Evolutionary conservation across 2,329 filamentous ascomycete species (phyloP).

Genomic region (Penicillium sp.): DNA sequence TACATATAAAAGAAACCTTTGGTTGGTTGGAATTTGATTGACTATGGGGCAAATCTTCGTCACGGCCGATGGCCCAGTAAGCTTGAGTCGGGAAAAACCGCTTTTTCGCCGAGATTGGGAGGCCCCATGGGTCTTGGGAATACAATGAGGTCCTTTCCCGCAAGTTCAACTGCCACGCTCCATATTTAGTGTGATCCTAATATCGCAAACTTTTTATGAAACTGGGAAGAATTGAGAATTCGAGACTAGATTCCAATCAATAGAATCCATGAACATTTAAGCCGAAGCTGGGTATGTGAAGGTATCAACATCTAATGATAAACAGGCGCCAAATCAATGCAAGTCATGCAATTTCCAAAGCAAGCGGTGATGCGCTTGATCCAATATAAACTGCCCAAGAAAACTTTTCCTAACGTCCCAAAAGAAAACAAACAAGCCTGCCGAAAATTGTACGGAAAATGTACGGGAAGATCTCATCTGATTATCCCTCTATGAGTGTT

Average conservation of each 20-base stretch:
- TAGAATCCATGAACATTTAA: slow-evolving; percentile 10
- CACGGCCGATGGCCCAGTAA: too few species aligned
- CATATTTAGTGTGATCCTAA: too few species aligned
- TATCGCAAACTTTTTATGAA: too few species aligned
- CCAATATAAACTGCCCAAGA: background rate
- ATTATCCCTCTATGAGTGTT: slow-evolving; percentile 2
- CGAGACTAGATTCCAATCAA: background rate
- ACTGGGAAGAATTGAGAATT: background rate
- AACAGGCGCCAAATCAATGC: slow-evolving; percentile 9
- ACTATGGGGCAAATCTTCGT: too few species aligned
- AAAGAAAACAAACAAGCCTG: slow-evolving; percentile 6
- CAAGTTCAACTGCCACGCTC: too few species aligned
- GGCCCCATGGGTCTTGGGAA: too few species aligned
- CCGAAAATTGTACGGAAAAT: slow-evolving; percentile 1
- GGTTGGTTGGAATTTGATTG: too few species aligned
- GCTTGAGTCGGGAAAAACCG: too few species aligned
- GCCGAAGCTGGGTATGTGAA: slow-evolving; percentile 11
- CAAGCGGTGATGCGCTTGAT: slow-evolving; percentile 2
- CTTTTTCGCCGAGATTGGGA: too few species aligned
- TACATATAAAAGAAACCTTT: too few species aligned
- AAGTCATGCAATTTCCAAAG: slow-evolving; percentile 17
- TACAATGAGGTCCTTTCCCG: too few species aligned
- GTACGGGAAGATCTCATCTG: background rate
- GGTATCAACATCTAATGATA: slow-evolving; percentile 23
- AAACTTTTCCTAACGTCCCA: slow-evolving; percentile 1